These are phyloP conservation scores for Eimeria maxima DNA, from an alignment of 169 alveolate species.

Conservation along the genomic window DNA sequence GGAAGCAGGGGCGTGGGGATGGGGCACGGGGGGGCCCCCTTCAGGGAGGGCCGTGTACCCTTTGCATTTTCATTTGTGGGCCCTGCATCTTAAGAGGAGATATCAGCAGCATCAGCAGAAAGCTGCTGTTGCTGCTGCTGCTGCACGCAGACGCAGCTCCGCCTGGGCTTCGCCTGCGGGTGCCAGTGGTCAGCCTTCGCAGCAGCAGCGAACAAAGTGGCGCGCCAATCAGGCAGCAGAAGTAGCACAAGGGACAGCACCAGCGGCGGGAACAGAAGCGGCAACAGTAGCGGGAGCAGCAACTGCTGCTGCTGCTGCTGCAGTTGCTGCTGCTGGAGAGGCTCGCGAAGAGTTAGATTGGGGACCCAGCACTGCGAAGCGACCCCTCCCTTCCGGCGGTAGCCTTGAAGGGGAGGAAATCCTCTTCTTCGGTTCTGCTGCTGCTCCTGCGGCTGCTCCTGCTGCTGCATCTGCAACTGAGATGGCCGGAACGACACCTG, in stretches of 20 bases:
- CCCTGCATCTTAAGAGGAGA: neutral
- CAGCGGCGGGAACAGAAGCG: too few relatives aligned
- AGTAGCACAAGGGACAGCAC: too few relatives aligned
- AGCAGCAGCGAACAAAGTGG: neutral
- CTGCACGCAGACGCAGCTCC: neutral
- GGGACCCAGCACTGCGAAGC: conserved; percentile 7
- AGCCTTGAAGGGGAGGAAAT: conserved; percentile 3
- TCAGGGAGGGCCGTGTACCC: neutral
- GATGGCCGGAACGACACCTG: neutral
- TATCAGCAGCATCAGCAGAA: conserved; percentile 55
- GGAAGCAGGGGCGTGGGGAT: conserved; percentile 5
- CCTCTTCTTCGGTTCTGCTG: neutral
- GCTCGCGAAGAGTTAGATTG: neutral
- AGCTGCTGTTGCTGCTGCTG: conserved; percentile 41
- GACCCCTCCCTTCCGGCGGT: conserved; percentile 10
- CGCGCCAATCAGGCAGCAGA: too few relatives aligned
- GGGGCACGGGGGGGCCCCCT: neutral
- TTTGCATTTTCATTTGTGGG: conserved; percentile 50
- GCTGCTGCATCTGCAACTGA: neutral
- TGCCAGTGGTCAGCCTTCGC: neutral
- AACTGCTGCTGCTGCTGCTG: too few relatives aligned
- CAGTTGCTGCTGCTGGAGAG: neutral
- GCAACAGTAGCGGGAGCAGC: neutral
- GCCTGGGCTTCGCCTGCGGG: neutral
- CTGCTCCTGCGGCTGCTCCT: conserved; percentile 24